A percentile compares a stretch with the other conserved stretches of the same genome.
phyloP scores from a whole-genome alignment of 75 land plant species.

The Cryptomeria japonica region DNA sequence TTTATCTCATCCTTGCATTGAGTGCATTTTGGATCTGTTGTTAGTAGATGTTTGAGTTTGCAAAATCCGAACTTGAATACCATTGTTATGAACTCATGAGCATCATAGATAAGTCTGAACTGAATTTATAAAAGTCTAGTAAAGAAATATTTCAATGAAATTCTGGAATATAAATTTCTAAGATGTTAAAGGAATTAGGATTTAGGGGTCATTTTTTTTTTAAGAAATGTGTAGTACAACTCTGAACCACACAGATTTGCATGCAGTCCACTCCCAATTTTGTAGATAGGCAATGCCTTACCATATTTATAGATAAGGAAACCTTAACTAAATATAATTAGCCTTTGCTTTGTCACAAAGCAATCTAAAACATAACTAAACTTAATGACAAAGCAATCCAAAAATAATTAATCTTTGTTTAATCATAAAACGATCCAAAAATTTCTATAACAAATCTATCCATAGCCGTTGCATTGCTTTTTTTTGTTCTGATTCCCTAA shows the following conservation, averaged over 20 bases:
- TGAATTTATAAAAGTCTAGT: no score
- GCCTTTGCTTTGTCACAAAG: neutral
- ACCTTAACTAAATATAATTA: neutral
- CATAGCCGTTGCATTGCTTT: neutral
- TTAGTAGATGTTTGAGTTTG: neutral
- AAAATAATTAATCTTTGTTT: neutral
- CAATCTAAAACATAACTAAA: neutral
- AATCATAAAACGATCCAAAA: neutral
- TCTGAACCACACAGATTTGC: neutral
- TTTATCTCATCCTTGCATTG: neutral
- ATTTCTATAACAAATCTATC: neutral
- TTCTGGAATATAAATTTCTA: neutral
- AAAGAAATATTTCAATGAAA: no score
- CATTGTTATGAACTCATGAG: neutral
- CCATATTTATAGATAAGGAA: neutral
- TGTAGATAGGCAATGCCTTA: neutral
- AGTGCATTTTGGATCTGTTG: neutral
- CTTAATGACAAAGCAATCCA: neutral
- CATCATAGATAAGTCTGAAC: neutral
- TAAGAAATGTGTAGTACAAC: neutral
- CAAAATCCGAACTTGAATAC: neutral
- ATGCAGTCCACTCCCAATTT: neutral
- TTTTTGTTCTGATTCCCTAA: neutral
- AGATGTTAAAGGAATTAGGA: no score
- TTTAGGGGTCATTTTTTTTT: neutral